Conservation (phyloP, 2,329 filamentous ascomycete species). For the Talaromyces sp. region DNA sequence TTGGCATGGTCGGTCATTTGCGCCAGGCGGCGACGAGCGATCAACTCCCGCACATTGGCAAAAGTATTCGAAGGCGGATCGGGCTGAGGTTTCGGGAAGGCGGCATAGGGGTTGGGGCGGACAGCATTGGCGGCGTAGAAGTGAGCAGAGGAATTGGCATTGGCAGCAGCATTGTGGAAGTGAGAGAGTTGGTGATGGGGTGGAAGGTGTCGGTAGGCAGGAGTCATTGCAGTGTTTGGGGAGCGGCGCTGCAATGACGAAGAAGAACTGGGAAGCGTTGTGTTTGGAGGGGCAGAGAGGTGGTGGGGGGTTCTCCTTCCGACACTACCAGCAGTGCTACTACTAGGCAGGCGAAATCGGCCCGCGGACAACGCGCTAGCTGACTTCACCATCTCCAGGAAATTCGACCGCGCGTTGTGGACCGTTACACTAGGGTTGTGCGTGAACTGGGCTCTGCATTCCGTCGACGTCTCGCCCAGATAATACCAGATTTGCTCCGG, state of each 20-base stretch:
- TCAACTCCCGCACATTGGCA: conserved; percentile 41
- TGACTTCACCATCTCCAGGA: conserved; percentile 46
- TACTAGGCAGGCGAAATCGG: conserved; percentile 16
- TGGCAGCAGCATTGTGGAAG: conserved; percentile 2
- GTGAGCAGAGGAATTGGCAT: conserved; percentile 14
- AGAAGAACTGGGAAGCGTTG: conserved; percentile 21
- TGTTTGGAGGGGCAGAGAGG: conserved; percentile 22
- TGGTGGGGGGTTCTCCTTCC: conserved; percentile 23
- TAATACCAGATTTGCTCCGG: conserved; percentile 84
- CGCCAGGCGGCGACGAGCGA: conserved; percentile 40
- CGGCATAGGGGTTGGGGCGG: conserved; percentile 21
- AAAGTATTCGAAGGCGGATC: conserved; percentile 34
- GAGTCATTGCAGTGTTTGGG: conserved; percentile 42
- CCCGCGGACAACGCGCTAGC: conserved; percentile 26
- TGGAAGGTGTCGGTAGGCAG: conserved; percentile 41
- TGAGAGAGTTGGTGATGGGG: conserved; percentile 9
- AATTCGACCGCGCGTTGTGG: conserved; percentile 50
- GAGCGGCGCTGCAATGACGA: conserved; percentile 23
- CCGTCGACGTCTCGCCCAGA: conserved; percentile 78
- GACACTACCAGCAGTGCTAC: conserved; percentile 8
- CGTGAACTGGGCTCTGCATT: conserved; percentile 86
- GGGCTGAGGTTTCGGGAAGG: conserved; percentile 17
- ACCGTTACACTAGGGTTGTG: conserved; percentile 60
- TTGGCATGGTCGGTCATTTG: conserved; percentile 47
- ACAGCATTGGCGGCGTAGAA: conserved; percentile 17